Evolutionary conservation across 805 yeast genomes (phyloP).

Genomic region (Myxozyma monticola): DNA sequence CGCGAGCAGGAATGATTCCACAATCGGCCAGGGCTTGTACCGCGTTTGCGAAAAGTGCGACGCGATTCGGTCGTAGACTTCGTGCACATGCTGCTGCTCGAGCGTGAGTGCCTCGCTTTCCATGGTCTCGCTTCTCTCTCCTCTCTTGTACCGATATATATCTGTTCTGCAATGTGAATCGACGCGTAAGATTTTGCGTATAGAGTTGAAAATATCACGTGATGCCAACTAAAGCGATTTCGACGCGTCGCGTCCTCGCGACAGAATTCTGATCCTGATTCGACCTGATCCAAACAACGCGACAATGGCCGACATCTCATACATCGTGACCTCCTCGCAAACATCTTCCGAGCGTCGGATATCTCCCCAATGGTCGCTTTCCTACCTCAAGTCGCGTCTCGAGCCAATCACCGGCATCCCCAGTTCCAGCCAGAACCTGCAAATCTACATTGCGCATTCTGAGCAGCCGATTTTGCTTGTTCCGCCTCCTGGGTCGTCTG

Average conservation of each 20-base stretch:
- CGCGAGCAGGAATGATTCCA: slow-evolving; percentile 60
- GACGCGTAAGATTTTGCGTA: no score
- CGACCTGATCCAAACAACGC: not conserved
- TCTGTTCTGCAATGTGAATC: no score
- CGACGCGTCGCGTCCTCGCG: not conserved
- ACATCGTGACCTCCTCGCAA: slow-evolving; percentile 62
- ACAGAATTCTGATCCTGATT: not conserved
- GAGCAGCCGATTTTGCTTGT: slow-evolving; percentile 12
- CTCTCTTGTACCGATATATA: no score
- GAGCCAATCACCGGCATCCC: slow-evolving; percentile 77
- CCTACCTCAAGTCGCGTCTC: slow-evolving; percentile 52
- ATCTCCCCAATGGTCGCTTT: slow-evolving; percentile 60
- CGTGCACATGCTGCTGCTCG: slow-evolving; percentile 83
- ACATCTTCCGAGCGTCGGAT: slow-evolving; percentile 71
- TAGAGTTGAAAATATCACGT: not conserved
- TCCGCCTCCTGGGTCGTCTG: slow-evolving; percentile 9
- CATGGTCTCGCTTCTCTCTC: no score
- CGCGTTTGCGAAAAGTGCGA: slow-evolving; percentile 89
- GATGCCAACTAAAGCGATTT: not conserved
- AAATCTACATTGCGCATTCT: slow-evolving; percentile 17
- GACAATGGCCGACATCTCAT: slow-evolving; percentile 46
- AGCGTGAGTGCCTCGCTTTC: no score
- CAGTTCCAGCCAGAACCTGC: slow-evolving; percentile 50
- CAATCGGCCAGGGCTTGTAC: slow-evolving; percentile 98
- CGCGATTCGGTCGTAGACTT: slow-evolving; percentile 92